Evolutionary conservation across 805 yeast species (phyloP).

Genomic region (Candida piceae): DNA sequence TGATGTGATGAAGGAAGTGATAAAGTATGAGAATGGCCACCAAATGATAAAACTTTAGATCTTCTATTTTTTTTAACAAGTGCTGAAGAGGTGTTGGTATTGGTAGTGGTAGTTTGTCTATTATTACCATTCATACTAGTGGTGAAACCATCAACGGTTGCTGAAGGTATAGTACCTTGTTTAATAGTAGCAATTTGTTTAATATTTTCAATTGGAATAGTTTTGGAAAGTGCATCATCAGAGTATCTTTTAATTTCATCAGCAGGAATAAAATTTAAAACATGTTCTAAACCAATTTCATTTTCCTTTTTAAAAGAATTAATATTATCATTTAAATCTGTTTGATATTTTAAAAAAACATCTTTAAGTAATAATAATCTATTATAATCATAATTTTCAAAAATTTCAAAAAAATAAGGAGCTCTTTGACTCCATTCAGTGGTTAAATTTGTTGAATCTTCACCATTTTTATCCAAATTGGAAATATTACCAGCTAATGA

Average conservation of each 20-base stretch:
- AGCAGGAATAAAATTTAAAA: conserved; percentile 58
- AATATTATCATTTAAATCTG: conserved; percentile 51
- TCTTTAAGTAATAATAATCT: conserved; percentile 61
- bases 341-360: conserved; percentile 59
- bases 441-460: conserved; percentile 38
- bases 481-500: conserved; percentile 22
- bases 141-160: conserved; percentile 15
- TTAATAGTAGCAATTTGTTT: conserved; percentile 8
- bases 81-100: background rate
- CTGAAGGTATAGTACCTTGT: conserved; percentile 7
- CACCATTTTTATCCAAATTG: conserved; percentile 12
- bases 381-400: conserved; percentile 65
- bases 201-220: conserved; percentile 24
- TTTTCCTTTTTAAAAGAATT: conserved; percentile 40
- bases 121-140: too few species aligned
- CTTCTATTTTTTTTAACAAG: conserved; percentile 4
- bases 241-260: conserved; percentile 58
- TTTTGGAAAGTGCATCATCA: conserved; percentile 26
- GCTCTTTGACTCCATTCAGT: conserved; percentile 74
- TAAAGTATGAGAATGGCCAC: conserved; percentile 1
- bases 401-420: conserved; percentile 67
- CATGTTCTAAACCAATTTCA: conserved; percentile 62
- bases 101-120: conserved; percentile 8
- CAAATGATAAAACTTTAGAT: conserved; percentile 3
- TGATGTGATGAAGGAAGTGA: too few species aligned